A percentile compares a stretch with the other conserved stretches of the same genome.
Conservation (phyloP, 768 basidiomycete genomes). For the Boletus patriciae region DNA sequence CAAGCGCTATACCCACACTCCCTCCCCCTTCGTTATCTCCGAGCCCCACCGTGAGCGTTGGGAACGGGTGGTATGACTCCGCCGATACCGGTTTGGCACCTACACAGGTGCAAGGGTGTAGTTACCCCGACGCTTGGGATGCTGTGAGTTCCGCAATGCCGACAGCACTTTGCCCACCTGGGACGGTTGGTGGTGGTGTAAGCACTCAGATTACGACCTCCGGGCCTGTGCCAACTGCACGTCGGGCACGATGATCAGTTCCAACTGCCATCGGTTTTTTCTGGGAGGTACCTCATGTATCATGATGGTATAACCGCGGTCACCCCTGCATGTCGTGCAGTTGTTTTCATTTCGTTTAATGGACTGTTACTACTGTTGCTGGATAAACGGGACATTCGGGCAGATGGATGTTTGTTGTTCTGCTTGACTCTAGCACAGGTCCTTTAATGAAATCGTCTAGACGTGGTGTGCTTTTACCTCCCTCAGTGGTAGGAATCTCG, state of each 20-base stretch:
- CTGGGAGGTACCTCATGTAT: background rate
- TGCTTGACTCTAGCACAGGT: background rate
- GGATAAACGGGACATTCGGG: background rate
- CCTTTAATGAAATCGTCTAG: background rate
- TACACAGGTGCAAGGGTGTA: constrained; percentile 61
- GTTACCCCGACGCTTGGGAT: constrained; percentile 65
- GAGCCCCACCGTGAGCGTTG: constrained; percentile 41
- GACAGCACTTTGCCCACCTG: constrained; percentile 41
- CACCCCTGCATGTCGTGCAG: background rate
- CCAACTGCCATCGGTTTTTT: background rate
- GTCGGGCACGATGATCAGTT: constrained; percentile 4
- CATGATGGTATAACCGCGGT: background rate
- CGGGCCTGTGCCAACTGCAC: background rate
- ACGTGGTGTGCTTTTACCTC: constrained; percentile 11
- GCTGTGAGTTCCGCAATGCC: constrained; percentile 52
- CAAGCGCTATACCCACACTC: constrained; percentile 56
- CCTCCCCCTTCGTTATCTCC: constrained; percentile 54
- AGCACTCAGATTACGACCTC: constrained; percentile 6
- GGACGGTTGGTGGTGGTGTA: background rate
- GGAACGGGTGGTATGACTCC: constrained; percentile 58
- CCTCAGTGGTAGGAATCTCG: background rate
- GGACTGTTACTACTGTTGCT: constrained; percentile 1
- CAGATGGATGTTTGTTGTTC: background rate
- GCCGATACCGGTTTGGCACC: constrained; percentile 53
- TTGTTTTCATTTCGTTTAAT: background rate